phyloP scores from a whole-genome alignment of 2,329 filamentous ascomycete species.

The Geosmithia putterillii region DNA sequence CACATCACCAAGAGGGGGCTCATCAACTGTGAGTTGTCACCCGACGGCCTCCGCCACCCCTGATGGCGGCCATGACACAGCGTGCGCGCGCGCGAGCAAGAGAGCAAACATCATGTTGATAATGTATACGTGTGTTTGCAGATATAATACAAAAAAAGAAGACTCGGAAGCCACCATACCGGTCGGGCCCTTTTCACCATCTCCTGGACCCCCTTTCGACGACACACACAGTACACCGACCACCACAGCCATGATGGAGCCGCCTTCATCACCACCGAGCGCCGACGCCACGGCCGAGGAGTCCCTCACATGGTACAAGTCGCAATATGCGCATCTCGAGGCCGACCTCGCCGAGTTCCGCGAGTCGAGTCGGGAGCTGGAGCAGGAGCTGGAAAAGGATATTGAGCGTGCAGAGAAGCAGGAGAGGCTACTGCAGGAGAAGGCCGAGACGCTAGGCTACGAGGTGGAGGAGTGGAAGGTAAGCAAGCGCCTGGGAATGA shows the following conservation, averaged over 20 bases:
- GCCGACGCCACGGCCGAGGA: constrained; percentile 50
- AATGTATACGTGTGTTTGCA: too few relatives aligned
- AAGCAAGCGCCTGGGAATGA: constrained; percentile 14
- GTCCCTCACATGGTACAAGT: constrained; percentile 87
- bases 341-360: constrained; percentile 88
- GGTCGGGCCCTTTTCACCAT: too few relatives aligned
- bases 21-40: neutral
- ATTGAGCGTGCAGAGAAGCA: constrained; percentile 91
- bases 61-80: too few relatives aligned
- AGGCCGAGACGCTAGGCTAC: constrained; percentile 71
- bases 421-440: constrained; percentile 74
- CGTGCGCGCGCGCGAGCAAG: too few relatives aligned
- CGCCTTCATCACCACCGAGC: constrained; percentile 49
- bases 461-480: constrained; percentile 99
- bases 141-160: too few relatives aligned
- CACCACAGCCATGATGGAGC: constrained; percentile 35
- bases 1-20: neutral
- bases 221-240: neutral
- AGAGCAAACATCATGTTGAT: too few relatives aligned
- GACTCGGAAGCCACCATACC: too few relatives aligned
- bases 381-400: constrained; percentile 90
- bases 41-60: neutral
- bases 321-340: constrained; percentile 88
- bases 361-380: constrained; percentile 83
- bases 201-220: neutral